These are phyloP conservation scores for Cardiospermum halicacabum DNA, from an alignment of 345 rosid genomes.

Conservation along the genomic window DNA sequence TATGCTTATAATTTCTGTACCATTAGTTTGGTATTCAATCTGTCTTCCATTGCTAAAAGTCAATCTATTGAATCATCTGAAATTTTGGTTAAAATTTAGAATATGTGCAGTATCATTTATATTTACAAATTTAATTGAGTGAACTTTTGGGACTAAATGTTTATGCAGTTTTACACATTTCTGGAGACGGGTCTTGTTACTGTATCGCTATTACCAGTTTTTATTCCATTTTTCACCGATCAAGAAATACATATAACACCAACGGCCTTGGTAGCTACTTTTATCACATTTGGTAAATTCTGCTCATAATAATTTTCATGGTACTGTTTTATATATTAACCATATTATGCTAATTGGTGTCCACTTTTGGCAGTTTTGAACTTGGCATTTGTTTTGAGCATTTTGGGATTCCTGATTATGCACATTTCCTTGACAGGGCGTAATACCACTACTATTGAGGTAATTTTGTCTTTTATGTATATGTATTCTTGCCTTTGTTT, in stretches of 20 bases:
- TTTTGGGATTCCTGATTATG: slow-evolving; percentile 80
- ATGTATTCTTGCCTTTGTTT: slow-evolving; percentile 5
- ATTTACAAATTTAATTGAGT: slow-evolving; percentile 1
- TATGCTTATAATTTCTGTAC: too few species aligned
- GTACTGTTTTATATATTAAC: not conserved
- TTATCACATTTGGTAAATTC: slow-evolving; percentile 66
- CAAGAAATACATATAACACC: slow-evolving; percentile 61
- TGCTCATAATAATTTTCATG: not conserved
- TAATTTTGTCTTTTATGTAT: slow-evolving; percentile 22
- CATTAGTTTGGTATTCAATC: too few species aligned
- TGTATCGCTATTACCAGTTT: slow-evolving; percentile 54
- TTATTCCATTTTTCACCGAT: slow-evolving; percentile 63
- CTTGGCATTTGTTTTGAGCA: slow-evolving; percentile 67
- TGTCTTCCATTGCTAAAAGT: too few species aligned
- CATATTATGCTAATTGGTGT: not conserved
- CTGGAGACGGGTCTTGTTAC: slow-evolving; percentile 72
- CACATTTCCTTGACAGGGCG: slow-evolving; percentile 54
- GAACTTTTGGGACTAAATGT: slow-evolving; percentile 8
- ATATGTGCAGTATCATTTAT: too few species aligned
- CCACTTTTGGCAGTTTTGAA: slow-evolving; percentile 50
- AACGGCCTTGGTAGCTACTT: slow-evolving; percentile 61
- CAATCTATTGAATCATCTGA: too few species aligned
- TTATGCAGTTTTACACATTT: slow-evolving; percentile 81
- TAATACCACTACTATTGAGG: slow-evolving; percentile 87
- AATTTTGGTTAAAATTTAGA: too few species aligned